Evolutionary conservation across 495 filamentous ascomycete species (phyloP), one percentile per base, ranked within the genome.

Genomic region (Hypoxylon subgilvum): DNA sequence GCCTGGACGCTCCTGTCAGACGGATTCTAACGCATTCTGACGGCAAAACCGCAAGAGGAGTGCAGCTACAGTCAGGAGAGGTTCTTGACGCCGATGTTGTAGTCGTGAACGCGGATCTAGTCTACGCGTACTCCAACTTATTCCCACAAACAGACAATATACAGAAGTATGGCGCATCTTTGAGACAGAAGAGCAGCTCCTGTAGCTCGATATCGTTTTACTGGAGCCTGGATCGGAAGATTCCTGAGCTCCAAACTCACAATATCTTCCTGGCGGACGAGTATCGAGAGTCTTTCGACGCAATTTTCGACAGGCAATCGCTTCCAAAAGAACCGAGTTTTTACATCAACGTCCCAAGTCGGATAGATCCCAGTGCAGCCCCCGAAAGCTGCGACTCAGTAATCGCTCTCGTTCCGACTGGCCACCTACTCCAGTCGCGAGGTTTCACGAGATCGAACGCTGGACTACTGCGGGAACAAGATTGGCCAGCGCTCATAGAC

Each of bases 131-230:
- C 73, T 86, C 78, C 65, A 80, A 85, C 57, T 77, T 90, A 31
- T 79, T 88, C 23, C 72, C 69, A 0, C 63, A 66, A 35, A 65
- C 69, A 3, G 19, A 45, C 1, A 38, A 44, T 4, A 63, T 61
- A n/a, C 28, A 60, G 21, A 35, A 40, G 1, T 82, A 82, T 50
- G 74, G 80, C 12, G 55, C 68, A 10, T 73, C 73, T 10, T 76
- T 89, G 4, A 57, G 73, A 19, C 71, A 74, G 40, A 70, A 78
- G 1, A 57, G 76, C 0, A 76, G 82, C 25, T 86, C 83, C 6
- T 90, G 87, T 71, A 86, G 82, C 64, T 85, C 82, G 31, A 87
- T 90, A 34, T 88, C 85, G 4, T 89, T 89, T 70, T 90, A 88
- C 73, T 90, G 87, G 87, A 77, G 80, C 14, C 76, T 90, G 18